Evolutionary conservation across 2,329 filamentous ascomycete species (phyloP), one percentile per base, ranked within the genome.

Genomic region (Acephala macrosclerotiorum): DNA sequence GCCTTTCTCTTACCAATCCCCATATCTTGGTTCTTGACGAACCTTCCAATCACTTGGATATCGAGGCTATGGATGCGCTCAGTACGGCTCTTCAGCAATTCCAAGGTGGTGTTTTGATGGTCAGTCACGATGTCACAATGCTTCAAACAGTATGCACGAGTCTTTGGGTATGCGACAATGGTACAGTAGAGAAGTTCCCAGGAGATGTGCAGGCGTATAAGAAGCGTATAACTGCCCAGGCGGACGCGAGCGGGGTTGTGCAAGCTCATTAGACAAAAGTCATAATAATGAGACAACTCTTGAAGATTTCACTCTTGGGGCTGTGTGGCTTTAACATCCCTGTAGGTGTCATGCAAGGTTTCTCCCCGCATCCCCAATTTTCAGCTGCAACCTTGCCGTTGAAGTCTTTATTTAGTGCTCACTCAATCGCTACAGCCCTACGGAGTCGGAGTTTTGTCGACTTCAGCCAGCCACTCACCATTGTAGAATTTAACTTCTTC

Each of bases 121-220:
- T 99, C 64, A 97, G 92, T 76, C 96, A 99, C 91, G 96, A 99
- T 77, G 96, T 99, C 61, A 98, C 96, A 0, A 97, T 99, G 93
- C 79, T 99, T 79, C 94, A 97, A 83, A 97, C 92, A 61, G 96
- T 99, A 42, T 99, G 96, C 80, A 96, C 85, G 59, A 96, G 90
- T 77, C 81, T 99, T 75, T 99, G 96, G 96, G 95, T 99, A 69
- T 99, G 96, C 76, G 96, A 99, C 78, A 85, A 91, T 66, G 96
- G 96, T 11, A 96, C 91, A 1, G 94, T 99, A 22, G 93, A 97
- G 86, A 94, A 97, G 82, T 99, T 99, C 81, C 89, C 91, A 67
- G 96, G 96, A 38, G 94, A 96, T 74, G 94, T 99, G 60, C 92
- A 97, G 80, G 90, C 92, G 68, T 99, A 99, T 84, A 99, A 99